phyloP scores from a whole-genome alignment of 2,329 filamentous ascomycete species.

The Fusarium sp. region DNA sequence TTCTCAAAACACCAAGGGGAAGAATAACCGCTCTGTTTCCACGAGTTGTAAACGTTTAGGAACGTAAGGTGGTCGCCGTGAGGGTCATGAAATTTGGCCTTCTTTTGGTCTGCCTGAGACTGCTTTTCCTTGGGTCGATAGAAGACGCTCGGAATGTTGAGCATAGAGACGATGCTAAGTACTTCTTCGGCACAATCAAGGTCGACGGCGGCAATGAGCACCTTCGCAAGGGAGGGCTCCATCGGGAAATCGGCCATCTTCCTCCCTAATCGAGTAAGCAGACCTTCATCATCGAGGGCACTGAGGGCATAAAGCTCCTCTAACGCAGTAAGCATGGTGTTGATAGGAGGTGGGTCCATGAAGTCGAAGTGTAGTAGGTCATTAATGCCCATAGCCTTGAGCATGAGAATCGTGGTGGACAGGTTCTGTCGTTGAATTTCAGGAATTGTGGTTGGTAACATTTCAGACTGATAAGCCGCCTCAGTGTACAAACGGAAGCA shows the following conservation, averaged over 20 bases:
- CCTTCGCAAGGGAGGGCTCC: constrained; percentile 93
- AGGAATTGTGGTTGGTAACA: constrained; percentile 95
- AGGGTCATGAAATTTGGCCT: constrained; percentile 96
- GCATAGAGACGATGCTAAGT: constrained; percentile 94
- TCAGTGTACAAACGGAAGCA: constrained; percentile 97
- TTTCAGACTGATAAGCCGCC: constrained; percentile 94
- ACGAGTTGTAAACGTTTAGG: constrained; percentile 97
- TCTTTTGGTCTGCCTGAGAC: constrained; percentile 95
- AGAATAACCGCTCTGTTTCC: constrained; percentile 87
- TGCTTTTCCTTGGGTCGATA: constrained; percentile 99
- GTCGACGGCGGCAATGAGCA: constrained; percentile 89
- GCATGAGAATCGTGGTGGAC: constrained; percentile 93
- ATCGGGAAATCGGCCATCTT: constrained; percentile 99
- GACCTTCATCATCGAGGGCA: constrained; percentile 93
- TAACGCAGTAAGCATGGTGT: constrained; percentile 96
- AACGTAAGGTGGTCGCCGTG: constrained; percentile 95
- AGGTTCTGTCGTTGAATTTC: constrained; percentile 97
- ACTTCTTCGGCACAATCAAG: constrained; percentile 94
- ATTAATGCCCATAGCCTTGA: constrained; percentile 99
- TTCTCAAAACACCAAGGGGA: constrained; percentile 98
- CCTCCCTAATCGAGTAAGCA: constrained; percentile 90
- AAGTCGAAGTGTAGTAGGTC: constrained; percentile 98
- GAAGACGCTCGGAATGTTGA: constrained; percentile 89
- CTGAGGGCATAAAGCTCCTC: constrained; percentile 95
- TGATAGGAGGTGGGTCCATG: constrained; percentile 97